These are phyloP conservation scores for Immersiporthe knoxdaviesiana DNA, from an alignment of 2,329 filamentous ascomycete species.

Conservation along the genomic window DNA sequence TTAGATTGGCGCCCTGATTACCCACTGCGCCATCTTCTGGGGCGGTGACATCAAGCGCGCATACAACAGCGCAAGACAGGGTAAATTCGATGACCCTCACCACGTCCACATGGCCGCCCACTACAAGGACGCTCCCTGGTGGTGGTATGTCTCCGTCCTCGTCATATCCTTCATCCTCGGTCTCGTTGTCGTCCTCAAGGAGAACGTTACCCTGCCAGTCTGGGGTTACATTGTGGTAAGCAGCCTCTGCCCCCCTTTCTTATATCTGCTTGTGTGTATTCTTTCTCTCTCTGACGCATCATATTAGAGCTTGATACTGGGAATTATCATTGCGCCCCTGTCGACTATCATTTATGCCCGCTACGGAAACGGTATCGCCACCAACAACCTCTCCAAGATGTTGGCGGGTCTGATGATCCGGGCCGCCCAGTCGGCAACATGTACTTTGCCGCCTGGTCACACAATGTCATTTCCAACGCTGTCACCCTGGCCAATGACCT, in stretches of 20 bases:
- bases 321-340: constrained; percentile 54
- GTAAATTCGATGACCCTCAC: constrained; percentile 53
- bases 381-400: constrained; percentile 63
- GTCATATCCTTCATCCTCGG: constrained; percentile 50
- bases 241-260: too few species aligned
- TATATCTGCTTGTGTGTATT: too few species aligned
- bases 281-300: not conserved
- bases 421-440: constrained; percentile 58
- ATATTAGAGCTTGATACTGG: constrained; percentile 40
- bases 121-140: constrained; percentile 55
- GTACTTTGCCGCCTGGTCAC: constrained; percentile 63
- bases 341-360: constrained; percentile 54
- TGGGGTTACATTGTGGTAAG: constrained; percentile 52
- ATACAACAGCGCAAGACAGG: constrained; percentile 49
- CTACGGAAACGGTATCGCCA: constrained; percentile 61
- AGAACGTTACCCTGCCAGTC: constrained; percentile 49
- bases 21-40: constrained; percentile 59
- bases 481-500: constrained; percentile 56
- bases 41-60: constrained; percentile 53
- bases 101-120: constrained; percentile 55
- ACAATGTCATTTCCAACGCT: constrained; percentile 56
- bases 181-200: constrained; percentile 49
- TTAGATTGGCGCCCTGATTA: constrained; percentile 56
- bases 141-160: constrained; percentile 51
- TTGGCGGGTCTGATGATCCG: constrained; percentile 55